These are phyloP conservation scores for Fusarium annulatum DNA, from an alignment of 2,329 filamentous ascomycete species.

Conservation along the genomic window DNA sequence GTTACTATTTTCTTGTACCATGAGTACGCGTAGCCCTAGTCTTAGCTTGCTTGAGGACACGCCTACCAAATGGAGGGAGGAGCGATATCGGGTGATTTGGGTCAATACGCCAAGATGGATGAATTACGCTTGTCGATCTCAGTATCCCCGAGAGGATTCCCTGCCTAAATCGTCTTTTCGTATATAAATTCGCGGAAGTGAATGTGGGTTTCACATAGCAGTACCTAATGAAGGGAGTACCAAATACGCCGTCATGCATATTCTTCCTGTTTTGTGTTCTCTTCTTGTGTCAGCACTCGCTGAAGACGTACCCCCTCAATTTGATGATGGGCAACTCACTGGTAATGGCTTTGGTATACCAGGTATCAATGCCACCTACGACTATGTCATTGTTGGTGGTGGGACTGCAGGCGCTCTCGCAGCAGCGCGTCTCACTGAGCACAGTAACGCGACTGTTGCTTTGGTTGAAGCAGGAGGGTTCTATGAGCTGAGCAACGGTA, in stretches of 20 bases:
- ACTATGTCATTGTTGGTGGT: constrained; percentile 8
- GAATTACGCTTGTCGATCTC: not conserved
- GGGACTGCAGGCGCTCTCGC: not conserved
- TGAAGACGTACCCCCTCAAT: constrained; percentile 11
- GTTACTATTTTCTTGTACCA: no score
- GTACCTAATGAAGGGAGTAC: not conserved
- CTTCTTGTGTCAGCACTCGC: constrained; percentile 1
- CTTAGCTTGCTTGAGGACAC: no score
- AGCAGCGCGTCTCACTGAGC: not conserved
- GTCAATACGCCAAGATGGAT: not conserved
- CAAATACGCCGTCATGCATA: not conserved
- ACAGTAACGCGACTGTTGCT: not conserved
- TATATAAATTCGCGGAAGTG: not conserved
- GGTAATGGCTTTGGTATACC: constrained; percentile 16
- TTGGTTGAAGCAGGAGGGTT: not conserved
- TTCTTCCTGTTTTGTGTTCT: not conserved
- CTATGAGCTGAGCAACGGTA: constrained; percentile 2
- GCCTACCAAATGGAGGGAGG: not conserved
- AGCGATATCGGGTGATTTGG: not conserved
- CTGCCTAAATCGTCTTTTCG: not conserved
- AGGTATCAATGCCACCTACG: constrained; percentile 11
- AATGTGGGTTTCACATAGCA: not conserved
- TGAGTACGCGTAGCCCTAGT: not conserved
- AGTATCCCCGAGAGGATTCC: accelerated
- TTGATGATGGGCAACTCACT: constrained; percentile 10